phyloP scores from a whole-genome alignment of 2,329 filamentous ascomycete genomes.

The Hymenoscyphus occultus region DNA sequence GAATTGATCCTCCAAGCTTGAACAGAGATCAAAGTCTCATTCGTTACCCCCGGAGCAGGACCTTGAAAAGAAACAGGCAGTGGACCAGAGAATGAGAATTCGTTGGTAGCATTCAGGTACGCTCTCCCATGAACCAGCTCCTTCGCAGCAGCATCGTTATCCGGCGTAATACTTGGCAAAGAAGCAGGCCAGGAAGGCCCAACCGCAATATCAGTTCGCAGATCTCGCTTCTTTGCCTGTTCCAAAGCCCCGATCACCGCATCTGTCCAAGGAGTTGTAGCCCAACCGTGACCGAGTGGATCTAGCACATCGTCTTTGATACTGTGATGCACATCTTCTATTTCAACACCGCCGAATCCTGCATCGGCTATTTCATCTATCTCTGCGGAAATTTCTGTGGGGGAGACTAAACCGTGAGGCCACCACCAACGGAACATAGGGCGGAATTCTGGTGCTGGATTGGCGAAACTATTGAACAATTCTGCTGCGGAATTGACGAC shows the following conservation, averaged over 20 bases:
- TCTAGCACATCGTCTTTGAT: slow-evolving; percentile 7
- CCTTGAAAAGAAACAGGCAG: slow-evolving; percentile 6
- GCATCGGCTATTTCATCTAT: slow-evolving; percentile 12
- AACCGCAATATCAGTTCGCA: slow-evolving; percentile 7
- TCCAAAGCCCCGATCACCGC: slow-evolving; percentile 2
- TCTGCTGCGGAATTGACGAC: slow-evolving; percentile 6
- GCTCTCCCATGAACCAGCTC: slow-evolving; percentile 9
- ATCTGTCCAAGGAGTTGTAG: slow-evolving; percentile 10
- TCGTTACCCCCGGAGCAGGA: background rate
- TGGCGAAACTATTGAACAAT: slow-evolving; percentile 3
- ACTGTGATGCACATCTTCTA: slow-evolving; percentile 12
- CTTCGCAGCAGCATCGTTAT: slow-evolving; percentile 6
- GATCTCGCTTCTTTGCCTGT: slow-evolving; percentile 3
- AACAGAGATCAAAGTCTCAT: slow-evolving; percentile 6
- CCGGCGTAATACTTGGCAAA: slow-evolving; percentile 6
- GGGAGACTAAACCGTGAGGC: slow-evolving; percentile 9
- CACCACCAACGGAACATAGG: slow-evolving; percentile 13
- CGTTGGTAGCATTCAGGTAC: slow-evolving; percentile 6
- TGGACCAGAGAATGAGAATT: slow-evolving; percentile 4
- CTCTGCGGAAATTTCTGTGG: background rate
- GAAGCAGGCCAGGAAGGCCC: slow-evolving; percentile 9
- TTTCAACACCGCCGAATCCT: slow-evolving; percentile 8
- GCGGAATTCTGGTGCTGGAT: slow-evolving; percentile 7
- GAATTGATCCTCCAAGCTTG: slow-evolving; percentile 10
- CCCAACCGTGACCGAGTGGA: slow-evolving; percentile 10